Conservation (phyloP, 208 protist genomes). For the Acanthamoeba castellanii region DNA sequence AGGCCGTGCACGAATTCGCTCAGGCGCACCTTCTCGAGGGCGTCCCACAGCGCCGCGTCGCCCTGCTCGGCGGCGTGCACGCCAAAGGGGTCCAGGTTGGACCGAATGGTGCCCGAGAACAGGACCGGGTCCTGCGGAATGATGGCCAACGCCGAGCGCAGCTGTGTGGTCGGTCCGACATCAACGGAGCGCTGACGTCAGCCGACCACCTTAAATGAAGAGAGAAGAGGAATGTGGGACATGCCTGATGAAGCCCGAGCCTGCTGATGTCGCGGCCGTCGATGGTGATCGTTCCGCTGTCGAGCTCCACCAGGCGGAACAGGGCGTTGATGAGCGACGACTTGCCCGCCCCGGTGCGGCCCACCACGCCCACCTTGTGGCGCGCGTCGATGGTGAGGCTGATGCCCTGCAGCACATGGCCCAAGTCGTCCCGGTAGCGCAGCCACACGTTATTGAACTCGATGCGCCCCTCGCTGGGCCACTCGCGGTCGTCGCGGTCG, state of each 20-base stretch:
- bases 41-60: conserved; percentile 80
- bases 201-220: background rate
- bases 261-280: conserved; percentile 85
- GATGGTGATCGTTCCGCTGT: conserved; percentile 86
- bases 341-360: conserved; percentile 69
- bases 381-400: background rate
- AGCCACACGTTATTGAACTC: conserved; percentile 26
- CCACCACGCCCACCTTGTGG: conserved; percentile 73
- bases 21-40: conserved; percentile 80
- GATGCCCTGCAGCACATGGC: background rate
- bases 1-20: background rate
- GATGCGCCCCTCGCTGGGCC: conserved; percentile 23
- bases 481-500: background rate
- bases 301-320: conserved; percentile 84
- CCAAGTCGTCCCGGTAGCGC: conserved; percentile 1
- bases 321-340: conserved; percentile 49
- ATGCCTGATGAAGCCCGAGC: conserved; percentile 79
- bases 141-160: conserved; percentile 84
- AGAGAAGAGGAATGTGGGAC: conserved; percentile 9
- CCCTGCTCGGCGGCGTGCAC: background rate
- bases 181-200: background rate
- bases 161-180: background rate
- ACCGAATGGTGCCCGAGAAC: conserved; percentile 82
- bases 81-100: conserved; percentile 44
- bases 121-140: conserved; percentile 81